Conservation (phyloP, 352 stramenopile genomes). For the Pythium phragmiticola region DNA sequence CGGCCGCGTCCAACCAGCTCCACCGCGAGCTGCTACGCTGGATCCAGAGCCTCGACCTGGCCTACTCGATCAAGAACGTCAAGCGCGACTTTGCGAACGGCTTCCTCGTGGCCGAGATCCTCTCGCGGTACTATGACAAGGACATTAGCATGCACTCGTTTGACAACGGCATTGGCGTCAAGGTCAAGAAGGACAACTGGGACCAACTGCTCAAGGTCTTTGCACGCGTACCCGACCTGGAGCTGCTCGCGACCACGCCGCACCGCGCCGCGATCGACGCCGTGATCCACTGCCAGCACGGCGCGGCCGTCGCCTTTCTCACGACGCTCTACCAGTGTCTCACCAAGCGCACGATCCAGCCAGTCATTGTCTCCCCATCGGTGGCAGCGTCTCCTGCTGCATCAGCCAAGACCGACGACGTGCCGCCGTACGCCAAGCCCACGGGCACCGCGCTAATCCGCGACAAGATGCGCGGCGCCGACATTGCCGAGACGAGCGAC, state of each 20-base stretch:
- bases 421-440: conserved; percentile 80
- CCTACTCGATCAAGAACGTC: conserved; percentile 94
- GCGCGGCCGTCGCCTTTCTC: conserved; percentile 79
- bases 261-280: conserved; percentile 61
- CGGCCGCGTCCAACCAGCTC: conserved; percentile 55
- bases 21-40: conserved; percentile 90
- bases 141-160: conserved; percentile 93
- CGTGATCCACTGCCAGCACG: conserved; percentile 91
- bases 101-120: conserved; percentile 91
- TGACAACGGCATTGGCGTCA: conserved; percentile 90
- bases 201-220: conserved; percentile 86
- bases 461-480: conserved; percentile 74
- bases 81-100: conserved; percentile 90
- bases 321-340: conserved; percentile 89
- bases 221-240: conserved; percentile 62
- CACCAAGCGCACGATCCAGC: conserved; percentile 86
- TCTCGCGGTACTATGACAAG: conserved; percentile 92
- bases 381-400: not conserved
- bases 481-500: conserved; percentile 72
- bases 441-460: conserved; percentile 83
- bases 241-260: conserved; percentile 42
- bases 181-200: conserved; percentile 93
- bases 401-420: conserved; percentile 30
- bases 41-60: conserved; percentile 92
- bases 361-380: conserved; percentile 30